Conservation (phyloP, 164 flowering plant genomes). For the Umbellularia californica region DNA sequence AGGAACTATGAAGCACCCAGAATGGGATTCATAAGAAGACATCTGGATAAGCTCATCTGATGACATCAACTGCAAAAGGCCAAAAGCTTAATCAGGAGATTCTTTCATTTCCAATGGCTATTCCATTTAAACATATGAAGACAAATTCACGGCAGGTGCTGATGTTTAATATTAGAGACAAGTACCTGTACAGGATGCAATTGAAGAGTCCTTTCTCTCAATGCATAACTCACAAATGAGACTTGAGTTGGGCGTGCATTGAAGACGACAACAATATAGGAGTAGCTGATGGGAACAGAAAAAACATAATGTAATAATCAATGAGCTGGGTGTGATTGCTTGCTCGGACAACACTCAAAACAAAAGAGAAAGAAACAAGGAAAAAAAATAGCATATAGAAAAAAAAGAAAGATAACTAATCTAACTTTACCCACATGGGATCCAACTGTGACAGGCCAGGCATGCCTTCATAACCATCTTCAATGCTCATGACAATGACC, state of each 20-base stretch:
- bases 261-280: constrained; percentile 56
- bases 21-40: constrained; percentile 56
- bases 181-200: constrained; percentile 86
- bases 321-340: neutral
- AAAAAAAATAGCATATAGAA: neutral
- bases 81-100: neutral
- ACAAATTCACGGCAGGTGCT: neutral
- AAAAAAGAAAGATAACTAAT: neutral
- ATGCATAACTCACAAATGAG: constrained; percentile 39
- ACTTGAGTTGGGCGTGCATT: constrained; percentile 58
- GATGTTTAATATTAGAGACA: neutral
- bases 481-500: constrained; percentile 85
- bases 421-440: constrained; percentile 48
- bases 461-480: constrained; percentile 77
- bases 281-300: constrained; percentile 48
- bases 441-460: constrained; percentile 78
- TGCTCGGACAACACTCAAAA: neutral
- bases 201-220: constrained; percentile 44
- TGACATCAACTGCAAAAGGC: constrained; percentile 52
- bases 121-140: neutral
- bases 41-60: constrained; percentile 54
- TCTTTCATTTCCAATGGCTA: neutral
- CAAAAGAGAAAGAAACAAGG: neutral
- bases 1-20: constrained; percentile 68
- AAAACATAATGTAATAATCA: constrained; percentile 1